Conservation (phyloP, 805 yeast species). For the Lipomyces starkeyi region DNA sequence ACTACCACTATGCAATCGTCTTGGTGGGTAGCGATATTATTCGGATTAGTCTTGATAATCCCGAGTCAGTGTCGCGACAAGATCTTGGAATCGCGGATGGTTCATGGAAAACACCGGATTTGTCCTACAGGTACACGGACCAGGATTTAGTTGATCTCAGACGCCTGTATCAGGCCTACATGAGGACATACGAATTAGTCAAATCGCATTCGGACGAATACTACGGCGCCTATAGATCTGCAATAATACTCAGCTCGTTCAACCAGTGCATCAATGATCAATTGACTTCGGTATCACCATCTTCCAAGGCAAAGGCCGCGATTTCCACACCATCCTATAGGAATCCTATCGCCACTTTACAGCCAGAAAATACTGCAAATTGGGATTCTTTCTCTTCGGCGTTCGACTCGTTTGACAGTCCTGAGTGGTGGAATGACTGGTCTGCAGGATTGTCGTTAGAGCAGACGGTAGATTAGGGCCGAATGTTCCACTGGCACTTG, state of each 20-base stretch:
- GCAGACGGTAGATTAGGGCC: too few species aligned
- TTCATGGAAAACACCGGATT: conserved; percentile 21
- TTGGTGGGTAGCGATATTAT: conserved; percentile 2
- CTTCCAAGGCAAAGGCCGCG: too few species aligned
- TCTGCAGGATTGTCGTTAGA: too few species aligned
- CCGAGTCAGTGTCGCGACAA: conserved; percentile 7
- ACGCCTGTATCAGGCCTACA: conserved; percentile 20
- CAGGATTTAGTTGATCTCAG: conserved; percentile 10
- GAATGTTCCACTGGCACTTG: too few species aligned
- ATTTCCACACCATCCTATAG: too few species aligned
- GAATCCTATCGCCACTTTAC: too few species aligned
- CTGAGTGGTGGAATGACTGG: too few species aligned
- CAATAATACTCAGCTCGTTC: background rate
- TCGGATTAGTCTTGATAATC: conserved; percentile 10
- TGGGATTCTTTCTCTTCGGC: too few species aligned
- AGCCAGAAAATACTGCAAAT: too few species aligned
- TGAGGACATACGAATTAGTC: conserved; percentile 14
- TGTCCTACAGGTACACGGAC: conserved; percentile 25
- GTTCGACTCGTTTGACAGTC: too few species aligned
- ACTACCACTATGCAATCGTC: background rate
- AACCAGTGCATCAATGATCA: background rate
- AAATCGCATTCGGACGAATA: background rate
- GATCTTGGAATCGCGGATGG: conserved; percentile 3
- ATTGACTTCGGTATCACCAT: background rate
- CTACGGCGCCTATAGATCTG: conserved; percentile 5